Percentiles rank a stretch among this genome's conserved stretches.
phyloP scores from a whole-genome alignment of 2,329 filamentous ascomycete species.

The Penicillium sp. region DNA sequence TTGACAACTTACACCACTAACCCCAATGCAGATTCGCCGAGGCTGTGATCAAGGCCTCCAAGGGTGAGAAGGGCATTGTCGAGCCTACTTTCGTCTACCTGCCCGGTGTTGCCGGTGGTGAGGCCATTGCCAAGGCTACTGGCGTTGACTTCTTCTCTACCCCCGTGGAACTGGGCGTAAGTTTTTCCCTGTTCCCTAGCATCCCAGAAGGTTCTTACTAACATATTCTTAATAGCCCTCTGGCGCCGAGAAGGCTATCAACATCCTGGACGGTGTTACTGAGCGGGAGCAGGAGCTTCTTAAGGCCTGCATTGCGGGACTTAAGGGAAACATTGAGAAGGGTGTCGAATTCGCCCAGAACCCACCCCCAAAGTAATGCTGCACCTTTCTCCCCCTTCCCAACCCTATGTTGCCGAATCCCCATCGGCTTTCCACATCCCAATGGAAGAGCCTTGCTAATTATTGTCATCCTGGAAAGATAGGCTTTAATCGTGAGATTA shows the following conservation, averaged over 20 bases:
- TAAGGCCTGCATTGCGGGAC: slow-evolving; percentile 69
- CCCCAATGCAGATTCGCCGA: slow-evolving; percentile 72
- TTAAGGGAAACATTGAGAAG: slow-evolving; percentile 93
- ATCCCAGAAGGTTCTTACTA: slow-evolving; percentile 14
- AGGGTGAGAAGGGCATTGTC: slow-evolving; percentile 87
- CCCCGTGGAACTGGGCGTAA: slow-evolving; percentile 90
- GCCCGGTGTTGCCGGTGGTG: slow-evolving; percentile 81
- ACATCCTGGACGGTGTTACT: slow-evolving; percentile 74
- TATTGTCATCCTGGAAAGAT: slow-evolving; percentile 40
- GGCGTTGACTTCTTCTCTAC: slow-evolving; percentile 95
- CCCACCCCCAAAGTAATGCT: slow-evolving; percentile 80
- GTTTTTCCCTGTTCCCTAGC: slow-evolving; percentile 37
- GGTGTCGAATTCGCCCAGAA: slow-evolving; percentile 86
- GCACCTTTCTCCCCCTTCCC: slow-evolving; percentile 30
- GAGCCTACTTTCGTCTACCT: slow-evolving; percentile 97
- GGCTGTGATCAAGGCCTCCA: slow-evolving; percentile 82
- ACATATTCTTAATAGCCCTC: slow-evolving; percentile 58
- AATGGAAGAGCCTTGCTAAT: slow-evolving; percentile 36
- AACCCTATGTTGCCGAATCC: not conserved
- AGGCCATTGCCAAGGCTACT: slow-evolving; percentile 78
- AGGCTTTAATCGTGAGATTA: slow-evolving; percentile 43
- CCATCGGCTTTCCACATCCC: not conserved
- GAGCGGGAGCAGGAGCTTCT: slow-evolving; percentile 89
- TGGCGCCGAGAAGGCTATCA: slow-evolving; percentile 81
- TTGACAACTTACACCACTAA: not conserved